These are phyloP conservation scores for Xylaria intraflava DNA, from an alignment of 495 filamentous ascomycete genomes.

Conservation along the genomic window DNA sequence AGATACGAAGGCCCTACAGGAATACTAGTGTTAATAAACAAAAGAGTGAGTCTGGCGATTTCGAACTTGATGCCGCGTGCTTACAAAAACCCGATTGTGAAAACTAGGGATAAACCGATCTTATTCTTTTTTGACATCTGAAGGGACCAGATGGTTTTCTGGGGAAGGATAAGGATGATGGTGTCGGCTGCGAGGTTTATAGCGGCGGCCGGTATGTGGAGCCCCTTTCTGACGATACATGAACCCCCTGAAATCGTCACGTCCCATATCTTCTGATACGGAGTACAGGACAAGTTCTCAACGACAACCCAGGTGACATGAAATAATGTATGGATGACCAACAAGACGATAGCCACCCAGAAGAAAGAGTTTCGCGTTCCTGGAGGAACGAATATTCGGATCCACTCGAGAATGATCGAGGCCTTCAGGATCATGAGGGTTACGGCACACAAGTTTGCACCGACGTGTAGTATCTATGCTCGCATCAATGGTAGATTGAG, in stretches of 20 bases:
- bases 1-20: constrained; percentile 8
- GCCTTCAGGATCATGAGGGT: constrained; percentile 14
- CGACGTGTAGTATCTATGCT: constrained; percentile 7
- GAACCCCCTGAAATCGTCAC: background rate
- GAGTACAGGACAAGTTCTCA: constrained; percentile 34
- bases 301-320: constrained; percentile 34
- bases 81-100: constrained; percentile 27
- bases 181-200: background rate
- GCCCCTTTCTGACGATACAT: background rate
- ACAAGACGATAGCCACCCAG: constrained; percentile 23
- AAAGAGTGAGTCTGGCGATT: background rate
- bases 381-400: constrained; percentile 19
- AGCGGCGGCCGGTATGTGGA: background rate
- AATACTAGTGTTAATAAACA: background rate
- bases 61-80: background rate
- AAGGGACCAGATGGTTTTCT: constrained; percentile 22
- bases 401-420: constrained; percentile 25
- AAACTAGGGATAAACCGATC: constrained; percentile 21
- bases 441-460: constrained; percentile 10
- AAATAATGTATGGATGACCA: constrained; percentile 32
- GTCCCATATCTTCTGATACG: background rate
- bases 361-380: constrained; percentile 11
- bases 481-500: background rate
- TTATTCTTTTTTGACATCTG: constrained; percentile 22
- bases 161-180: constrained; percentile 17